These are phyloP conservation scores for Eucalyptus cloeziana DNA, from an alignment of 345 rosid genomes.

Conservation along the genomic window DNA sequence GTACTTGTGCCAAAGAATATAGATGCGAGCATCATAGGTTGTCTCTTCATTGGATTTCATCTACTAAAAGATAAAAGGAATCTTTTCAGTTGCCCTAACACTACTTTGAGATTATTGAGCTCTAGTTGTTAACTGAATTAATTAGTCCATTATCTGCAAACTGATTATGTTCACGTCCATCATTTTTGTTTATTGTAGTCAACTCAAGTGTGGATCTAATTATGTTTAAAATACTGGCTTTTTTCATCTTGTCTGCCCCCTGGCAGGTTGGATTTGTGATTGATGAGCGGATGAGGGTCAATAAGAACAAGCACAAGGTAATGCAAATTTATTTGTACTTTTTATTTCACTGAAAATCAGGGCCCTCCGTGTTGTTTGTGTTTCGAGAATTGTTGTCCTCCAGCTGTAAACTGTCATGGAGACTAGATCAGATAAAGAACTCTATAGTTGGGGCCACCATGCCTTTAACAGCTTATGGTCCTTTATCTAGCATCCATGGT, in stretches of 20 bases:
- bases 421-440: background rate
- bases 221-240: background rate
- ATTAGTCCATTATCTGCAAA: background rate
- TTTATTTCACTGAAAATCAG: background rate
- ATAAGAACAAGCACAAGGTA: constrained; percentile 85
- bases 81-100: background rate
- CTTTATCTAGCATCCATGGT: background rate
- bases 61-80: background rate
- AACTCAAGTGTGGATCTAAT: background rate
- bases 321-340: background rate
- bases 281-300: constrained; percentile 69
- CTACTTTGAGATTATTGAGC: background rate
- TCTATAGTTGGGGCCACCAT: background rate
- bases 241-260: background rate
- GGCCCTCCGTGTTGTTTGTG: background rate
- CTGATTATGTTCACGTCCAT: background rate
- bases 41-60: background rate
- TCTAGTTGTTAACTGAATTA: background rate
- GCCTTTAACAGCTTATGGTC: background rate
- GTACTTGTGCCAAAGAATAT: background rate
- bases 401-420: background rate
- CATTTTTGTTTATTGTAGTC: background rate
- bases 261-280: constrained; percentile 74
- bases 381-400: background rate
- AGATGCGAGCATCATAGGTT: background rate